Percentiles rank a stretch among this genome's conserved stretches.
Evolutionary conservation across 2,329 filamentous ascomycete species (phyloP).

Genomic region (Fusarium gaditjirri): DNA sequence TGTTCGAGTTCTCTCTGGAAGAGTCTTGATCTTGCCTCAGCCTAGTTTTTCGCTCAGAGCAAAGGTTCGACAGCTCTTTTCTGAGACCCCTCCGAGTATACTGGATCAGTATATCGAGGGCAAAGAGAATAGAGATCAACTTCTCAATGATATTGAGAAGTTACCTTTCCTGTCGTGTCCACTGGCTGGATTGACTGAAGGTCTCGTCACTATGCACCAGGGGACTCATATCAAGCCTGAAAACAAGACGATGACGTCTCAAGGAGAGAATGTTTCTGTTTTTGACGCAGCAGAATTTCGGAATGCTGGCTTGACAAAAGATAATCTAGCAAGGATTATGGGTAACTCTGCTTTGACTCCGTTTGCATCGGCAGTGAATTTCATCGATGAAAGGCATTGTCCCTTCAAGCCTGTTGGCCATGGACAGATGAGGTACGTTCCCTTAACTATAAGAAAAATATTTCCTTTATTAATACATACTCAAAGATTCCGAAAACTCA

Average conservation of each 20-base stretch:
- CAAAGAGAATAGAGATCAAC: background rate
- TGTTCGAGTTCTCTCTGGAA: background rate
- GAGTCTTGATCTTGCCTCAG: background rate
- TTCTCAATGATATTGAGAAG: background rate
- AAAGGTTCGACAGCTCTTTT: background rate
- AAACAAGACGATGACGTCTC: background rate
- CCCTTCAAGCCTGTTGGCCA: background rate
- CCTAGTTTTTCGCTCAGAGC: background rate
- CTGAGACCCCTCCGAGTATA: background rate
- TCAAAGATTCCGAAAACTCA: conserved; percentile 1
- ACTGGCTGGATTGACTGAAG: background rate
- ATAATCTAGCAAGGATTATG: background rate
- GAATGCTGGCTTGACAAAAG: background rate
- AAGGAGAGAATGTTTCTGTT: background rate
- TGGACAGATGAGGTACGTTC: background rate
- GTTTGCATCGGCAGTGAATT: background rate
- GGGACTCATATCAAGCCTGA: background rate
- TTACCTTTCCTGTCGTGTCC: background rate
- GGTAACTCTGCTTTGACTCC: background rate
- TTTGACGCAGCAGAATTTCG: background rate
- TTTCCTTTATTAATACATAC: no score
- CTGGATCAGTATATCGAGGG: background rate
- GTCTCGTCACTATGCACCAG: background rate
- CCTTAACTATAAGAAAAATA: no score
- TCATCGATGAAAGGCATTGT: background rate